Evolutionary conservation across 2,329 filamentous ascomycete species (phyloP).

Genomic region (Spiromastix sp.): DNA sequence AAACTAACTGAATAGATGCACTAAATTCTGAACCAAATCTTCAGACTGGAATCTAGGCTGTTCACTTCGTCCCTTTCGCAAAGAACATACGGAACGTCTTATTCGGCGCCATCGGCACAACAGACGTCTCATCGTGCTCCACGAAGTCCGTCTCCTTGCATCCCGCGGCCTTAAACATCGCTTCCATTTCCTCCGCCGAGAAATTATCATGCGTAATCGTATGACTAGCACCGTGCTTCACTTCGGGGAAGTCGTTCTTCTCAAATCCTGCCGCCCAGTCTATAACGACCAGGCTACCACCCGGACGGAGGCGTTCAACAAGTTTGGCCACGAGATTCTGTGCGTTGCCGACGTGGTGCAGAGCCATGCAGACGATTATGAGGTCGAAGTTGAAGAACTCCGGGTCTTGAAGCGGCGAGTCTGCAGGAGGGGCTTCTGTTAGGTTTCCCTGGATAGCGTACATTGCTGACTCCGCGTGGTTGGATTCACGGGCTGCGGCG

Average conservation of each 20-base stretch:
- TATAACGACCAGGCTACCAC: conserved; percentile 9
- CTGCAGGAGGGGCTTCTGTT: background rate
- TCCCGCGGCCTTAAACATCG: conserved; percentile 6
- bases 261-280: conserved; percentile 8
- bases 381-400: conserved; percentile 13
- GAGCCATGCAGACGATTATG: conserved; percentile 7
- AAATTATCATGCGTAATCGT: conserved; percentile 11
- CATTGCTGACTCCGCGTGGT: conserved; percentile 6
- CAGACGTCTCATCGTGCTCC: conserved; percentile 6
- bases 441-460: conserved; percentile 10
- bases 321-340: conserved; percentile 4
- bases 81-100: conserved; percentile 9
- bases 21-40: no score
- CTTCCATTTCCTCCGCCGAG: conserved; percentile 6
- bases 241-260: background rate
- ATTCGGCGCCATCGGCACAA: conserved; percentile 5
- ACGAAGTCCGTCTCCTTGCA: conserved; percentile 8
- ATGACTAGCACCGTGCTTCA: conserved; percentile 4
- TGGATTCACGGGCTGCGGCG: conserved; percentile 4
- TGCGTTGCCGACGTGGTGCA: conserved; percentile 12
- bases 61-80: conserved; percentile 9
- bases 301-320: conserved; percentile 9
- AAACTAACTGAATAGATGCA: background rate
- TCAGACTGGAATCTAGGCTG: no score
- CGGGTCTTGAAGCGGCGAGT: background rate